A percentile compares a stretch with the other conserved stretches of the same genome.
These are phyloP conservation scores for Setaria viridis DNA, from an alignment of 202 grass and related monocot genomes.

Conservation along the genomic window DNA sequence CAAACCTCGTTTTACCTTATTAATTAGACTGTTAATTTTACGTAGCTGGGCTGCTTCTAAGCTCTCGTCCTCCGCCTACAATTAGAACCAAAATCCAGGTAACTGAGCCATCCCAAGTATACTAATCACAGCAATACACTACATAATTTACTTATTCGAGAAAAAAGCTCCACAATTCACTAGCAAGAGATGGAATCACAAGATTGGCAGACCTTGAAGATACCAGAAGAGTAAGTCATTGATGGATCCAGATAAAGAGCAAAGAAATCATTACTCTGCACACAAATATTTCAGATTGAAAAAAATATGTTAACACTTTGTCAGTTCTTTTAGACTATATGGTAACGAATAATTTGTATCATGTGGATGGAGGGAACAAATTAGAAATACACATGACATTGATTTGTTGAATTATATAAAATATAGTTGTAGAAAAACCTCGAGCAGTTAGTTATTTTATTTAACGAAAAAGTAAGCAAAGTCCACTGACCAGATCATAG, in stretches of 20 bases:
- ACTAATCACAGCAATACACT: background rate
- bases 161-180: background rate
- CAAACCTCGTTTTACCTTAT: background rate
- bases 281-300: background rate
- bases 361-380: background rate
- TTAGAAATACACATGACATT: background rate
- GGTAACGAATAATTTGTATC: background rate
- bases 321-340: background rate
- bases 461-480: background rate
- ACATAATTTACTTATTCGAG: background rate
- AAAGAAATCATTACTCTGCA: constrained; percentile 36
- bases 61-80: background rate
- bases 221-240: constrained; percentile 24
- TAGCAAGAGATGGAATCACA: background rate
- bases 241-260: constrained; percentile 7
- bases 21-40: background rate
- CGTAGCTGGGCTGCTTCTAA: constrained; percentile 27
- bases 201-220: constrained; percentile 27
- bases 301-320: background rate
- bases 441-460: background rate
- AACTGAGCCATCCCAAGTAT: background rate
- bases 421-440: background rate
- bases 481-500: constrained; percentile 24
- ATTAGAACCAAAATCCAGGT: background rate
- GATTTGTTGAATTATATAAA: background rate